Evolutionary conservation across 2,329 filamentous ascomycete genomes (phyloP).

Genomic region (Simplicillium aogashimaense): DNA sequence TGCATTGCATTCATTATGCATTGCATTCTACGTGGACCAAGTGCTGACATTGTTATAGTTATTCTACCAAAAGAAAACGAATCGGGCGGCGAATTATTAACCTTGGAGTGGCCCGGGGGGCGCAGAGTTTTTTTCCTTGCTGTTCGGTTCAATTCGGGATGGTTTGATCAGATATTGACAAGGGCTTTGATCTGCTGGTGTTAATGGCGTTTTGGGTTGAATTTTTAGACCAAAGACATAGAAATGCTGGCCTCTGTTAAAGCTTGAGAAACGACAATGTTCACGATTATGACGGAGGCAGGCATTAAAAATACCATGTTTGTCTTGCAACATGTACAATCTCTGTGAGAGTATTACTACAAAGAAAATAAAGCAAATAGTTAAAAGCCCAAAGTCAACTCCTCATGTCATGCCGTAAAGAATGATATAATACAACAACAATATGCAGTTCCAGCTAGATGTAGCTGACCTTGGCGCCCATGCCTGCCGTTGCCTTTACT

Average conservation of each 20-base stretch:
- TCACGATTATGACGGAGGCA: no score
- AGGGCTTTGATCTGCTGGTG: neutral
- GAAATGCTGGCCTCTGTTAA: no score
- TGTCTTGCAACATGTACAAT: neutral
- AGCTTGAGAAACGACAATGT: no score
- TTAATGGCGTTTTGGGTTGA: constrained; percentile 6
- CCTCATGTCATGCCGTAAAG: constrained; percentile 7
- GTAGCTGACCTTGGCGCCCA: constrained; percentile 97
- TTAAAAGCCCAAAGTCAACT: constrained; percentile 4
- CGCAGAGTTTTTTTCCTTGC: no score
- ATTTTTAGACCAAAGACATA: no score
- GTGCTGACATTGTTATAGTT: constrained; percentile 26
- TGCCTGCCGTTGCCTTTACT: constrained; percentile 74
- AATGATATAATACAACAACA: constrained; percentile 11
- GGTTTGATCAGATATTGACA: no score
- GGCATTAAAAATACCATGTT: neutral
- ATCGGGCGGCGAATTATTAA: constrained; percentile 48
- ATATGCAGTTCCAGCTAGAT: constrained; percentile 43
- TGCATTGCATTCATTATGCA: neutral
- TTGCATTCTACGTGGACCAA: no score
- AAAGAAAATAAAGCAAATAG: constrained; percentile 5
- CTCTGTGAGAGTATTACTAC: neutral
- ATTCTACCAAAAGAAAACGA: constrained; percentile 59
- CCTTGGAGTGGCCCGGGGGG: constrained; percentile 37
- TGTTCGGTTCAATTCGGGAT: no score